Conservation (phyloP, 2,329 filamentous ascomycete genomes). For the Apiospora kogelbergensis region DNA sequence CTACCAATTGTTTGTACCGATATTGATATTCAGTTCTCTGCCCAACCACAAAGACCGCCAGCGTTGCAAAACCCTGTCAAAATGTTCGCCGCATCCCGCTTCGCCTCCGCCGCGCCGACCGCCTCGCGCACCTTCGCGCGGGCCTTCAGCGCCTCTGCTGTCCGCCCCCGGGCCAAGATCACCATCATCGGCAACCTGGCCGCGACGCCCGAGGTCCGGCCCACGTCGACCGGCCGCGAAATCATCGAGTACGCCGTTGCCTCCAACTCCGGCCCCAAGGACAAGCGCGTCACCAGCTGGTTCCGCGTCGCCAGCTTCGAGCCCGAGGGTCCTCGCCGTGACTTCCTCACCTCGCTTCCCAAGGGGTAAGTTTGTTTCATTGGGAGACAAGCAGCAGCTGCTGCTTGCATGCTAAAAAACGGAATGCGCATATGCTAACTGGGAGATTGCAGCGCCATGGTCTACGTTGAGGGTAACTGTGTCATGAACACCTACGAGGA, state of each 20-base stretch:
- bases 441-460: slow-evolving; percentile 58
- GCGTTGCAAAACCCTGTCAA: slow-evolving; percentile 5
- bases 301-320: slow-evolving; percentile 77
- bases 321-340: slow-evolving; percentile 65
- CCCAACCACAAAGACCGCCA: neutral
- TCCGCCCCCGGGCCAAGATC: slow-evolving; percentile 72
- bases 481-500: slow-evolving; percentile 67
- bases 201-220: slow-evolving; percentile 71
- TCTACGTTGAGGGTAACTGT: slow-evolving; percentile 84
- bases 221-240: slow-evolving; percentile 70
- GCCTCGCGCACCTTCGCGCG: slow-evolving; percentile 53
- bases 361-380: slow-evolving; percentile 71
- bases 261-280: slow-evolving; percentile 62
- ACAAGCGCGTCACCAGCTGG: slow-evolving; percentile 80
- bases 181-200: slow-evolving; percentile 84
- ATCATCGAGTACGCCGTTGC: slow-evolving; percentile 77
- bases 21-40: too few species aligned
- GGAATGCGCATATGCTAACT: neutral
- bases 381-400: neutral
- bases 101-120: slow-evolving; percentile 49
- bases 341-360: slow-evolving; percentile 69
- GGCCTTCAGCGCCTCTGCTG: slow-evolving; percentile 72
- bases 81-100: slow-evolving; percentile 48
- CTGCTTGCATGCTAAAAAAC: neutral
- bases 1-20: too few species aligned